These are phyloP conservation scores for Yamagishiella unicocca DNA, from an alignment of 139 green algal genomes.

Conservation along the genomic window DNA sequence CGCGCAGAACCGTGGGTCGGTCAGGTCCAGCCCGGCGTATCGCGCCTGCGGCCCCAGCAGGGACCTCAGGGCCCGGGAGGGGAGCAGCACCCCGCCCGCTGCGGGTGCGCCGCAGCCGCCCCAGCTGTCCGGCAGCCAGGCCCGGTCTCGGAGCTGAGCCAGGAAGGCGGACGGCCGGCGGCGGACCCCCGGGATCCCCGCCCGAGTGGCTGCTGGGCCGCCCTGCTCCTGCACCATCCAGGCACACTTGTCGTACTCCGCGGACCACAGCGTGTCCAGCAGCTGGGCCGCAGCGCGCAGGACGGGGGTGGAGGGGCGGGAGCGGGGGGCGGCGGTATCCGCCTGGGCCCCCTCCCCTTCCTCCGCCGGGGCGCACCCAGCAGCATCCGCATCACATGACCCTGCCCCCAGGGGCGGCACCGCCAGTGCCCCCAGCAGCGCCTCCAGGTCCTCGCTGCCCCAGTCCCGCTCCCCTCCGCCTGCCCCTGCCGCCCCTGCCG, in stretches of 20 bases:
- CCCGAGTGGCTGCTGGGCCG: not conserved
- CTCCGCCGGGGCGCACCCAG: too few species aligned
- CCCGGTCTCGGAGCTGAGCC: not conserved
- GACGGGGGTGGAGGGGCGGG: not conserved
- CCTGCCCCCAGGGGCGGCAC: not conserved
- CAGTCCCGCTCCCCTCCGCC: not conserved
- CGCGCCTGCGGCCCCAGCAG: not conserved
- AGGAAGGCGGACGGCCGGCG: not conserved
- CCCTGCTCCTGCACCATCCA: not conserved
- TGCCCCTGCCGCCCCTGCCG: not conserved
- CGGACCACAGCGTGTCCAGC: not conserved
- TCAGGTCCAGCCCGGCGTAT: not conserved
- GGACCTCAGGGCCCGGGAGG: not conserved
- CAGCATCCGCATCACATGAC: too few species aligned
- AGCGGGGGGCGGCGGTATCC: too few species aligned
- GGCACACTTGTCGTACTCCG: conserved; percentile 24
- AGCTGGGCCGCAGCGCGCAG: not conserved
- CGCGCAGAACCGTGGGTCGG: not conserved
- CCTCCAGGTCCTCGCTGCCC: conserved; percentile 19
- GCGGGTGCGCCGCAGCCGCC: not conserved
- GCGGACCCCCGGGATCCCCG: not conserved
- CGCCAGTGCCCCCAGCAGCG: not conserved
- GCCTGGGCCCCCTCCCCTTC: too few species aligned
- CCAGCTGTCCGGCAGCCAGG: conserved; percentile 39
- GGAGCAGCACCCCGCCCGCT: not conserved